phyloP scores from a whole-genome alignment of 176 grass and related monocot genomes.

The Cenchrus purpureus region DNA sequence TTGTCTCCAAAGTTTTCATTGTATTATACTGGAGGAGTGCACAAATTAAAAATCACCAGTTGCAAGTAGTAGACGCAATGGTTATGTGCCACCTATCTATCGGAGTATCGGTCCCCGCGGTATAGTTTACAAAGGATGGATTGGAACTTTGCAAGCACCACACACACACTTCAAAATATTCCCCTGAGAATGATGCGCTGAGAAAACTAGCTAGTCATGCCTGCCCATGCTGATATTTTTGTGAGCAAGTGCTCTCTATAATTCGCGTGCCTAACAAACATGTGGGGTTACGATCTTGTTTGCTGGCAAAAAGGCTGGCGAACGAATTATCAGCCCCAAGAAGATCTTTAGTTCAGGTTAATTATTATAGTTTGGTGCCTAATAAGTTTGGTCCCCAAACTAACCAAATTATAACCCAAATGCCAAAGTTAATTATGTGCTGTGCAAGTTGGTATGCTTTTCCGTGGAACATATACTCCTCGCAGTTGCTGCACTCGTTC shows the following conservation, averaged over 20 bases:
- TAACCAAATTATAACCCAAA: too few species aligned
- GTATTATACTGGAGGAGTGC: neutral
- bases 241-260: neutral
- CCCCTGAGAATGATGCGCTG: neutral
- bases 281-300: neutral
- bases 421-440: too few species aligned
- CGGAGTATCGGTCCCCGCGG: too few species aligned
- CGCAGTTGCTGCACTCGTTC: neutral
- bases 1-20: neutral
- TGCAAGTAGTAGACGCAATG: neutral
- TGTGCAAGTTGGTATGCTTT: neutral
- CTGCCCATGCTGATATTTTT: neutral
- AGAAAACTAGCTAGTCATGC: too few species aligned
- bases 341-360: neutral
- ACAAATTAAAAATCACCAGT: neutral
- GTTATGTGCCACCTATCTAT: neutral
- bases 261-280: conserved; percentile 38
- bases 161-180: neutral
- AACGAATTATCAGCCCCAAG: neutral
- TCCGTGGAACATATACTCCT: neutral
- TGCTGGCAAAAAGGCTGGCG: neutral
- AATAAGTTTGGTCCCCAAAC: too few species aligned
- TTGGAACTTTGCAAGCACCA: neutral
- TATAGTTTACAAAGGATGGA: neutral
- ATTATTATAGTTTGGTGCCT: too few species aligned